Conservation (phyloP, 2,329 filamentous ascomycete genomes). For the Hawksworthiomyces lignivorus region DNA sequence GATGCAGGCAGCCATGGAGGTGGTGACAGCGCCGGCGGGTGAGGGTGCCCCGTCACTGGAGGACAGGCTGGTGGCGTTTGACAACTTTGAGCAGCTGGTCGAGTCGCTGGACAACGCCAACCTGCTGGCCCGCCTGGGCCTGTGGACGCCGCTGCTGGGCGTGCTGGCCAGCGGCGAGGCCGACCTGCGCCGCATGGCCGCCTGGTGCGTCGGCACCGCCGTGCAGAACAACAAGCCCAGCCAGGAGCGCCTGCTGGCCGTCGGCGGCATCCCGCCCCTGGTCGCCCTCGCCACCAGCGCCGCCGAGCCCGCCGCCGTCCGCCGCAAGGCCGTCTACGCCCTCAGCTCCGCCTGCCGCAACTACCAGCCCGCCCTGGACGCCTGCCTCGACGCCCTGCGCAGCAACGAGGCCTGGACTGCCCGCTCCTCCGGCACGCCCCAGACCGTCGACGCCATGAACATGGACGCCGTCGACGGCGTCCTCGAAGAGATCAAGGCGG, state of each 20-base stretch:
- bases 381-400: slow-evolving; percentile 53
- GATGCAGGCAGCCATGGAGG: slow-evolving; percentile 78
- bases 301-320: slow-evolving; percentile 49
- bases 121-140: slow-evolving; percentile 68
- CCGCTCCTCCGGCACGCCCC: no score
- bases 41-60: slow-evolving; percentile 51
- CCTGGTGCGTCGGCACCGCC: slow-evolving; percentile 90
- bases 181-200: slow-evolving; percentile 74
- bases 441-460: slow-evolving; percentile 67
- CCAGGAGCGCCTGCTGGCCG: slow-evolving; percentile 61
- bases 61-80: slow-evolving; percentile 75
- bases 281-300: slow-evolving; percentile 55
- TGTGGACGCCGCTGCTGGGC: slow-evolving; percentile 75
- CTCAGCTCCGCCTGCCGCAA: slow-evolving; percentile 82
- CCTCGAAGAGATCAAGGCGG: slow-evolving; percentile 57
- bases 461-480: slow-evolving; percentile 76
- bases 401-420: no score
- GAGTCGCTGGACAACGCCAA: slow-evolving; percentile 96
- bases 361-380: slow-evolving; percentile 75
- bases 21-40: slow-evolving; percentile 48
- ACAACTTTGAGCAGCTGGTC: slow-evolving; percentile 90
- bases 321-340: slow-evolving; percentile 84
- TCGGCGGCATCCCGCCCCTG: slow-evolving; percentile 63
- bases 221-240: slow-evolving; percentile 90
- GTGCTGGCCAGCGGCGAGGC: slow-evolving; percentile 60